Conservation (phyloP, 306 rosid genomes). For the Quercus parvula region DNA sequence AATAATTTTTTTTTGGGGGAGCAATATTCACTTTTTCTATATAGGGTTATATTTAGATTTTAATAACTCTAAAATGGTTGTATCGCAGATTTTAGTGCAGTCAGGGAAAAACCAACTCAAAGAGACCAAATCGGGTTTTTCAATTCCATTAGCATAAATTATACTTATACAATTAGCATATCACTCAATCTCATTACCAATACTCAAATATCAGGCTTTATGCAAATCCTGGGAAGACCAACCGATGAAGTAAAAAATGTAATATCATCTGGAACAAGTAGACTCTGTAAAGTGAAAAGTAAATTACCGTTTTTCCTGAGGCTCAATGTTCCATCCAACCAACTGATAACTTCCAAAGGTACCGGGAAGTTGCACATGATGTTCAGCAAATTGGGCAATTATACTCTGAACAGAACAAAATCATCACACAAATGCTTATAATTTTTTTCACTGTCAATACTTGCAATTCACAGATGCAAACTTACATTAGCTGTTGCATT, state of each 20-base stretch:
- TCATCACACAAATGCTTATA: constrained; percentile 29
- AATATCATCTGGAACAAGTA: not conserved
- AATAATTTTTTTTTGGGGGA: not conserved
- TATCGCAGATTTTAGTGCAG: too few relatives aligned
- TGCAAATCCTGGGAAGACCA: not conserved
- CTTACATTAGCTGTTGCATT: constrained; percentile 68
- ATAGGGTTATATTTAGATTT: not conserved
- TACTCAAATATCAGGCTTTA: not conserved
- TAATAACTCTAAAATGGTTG: not conserved
- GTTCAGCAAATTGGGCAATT: constrained; percentile 59
- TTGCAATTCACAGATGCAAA: constrained; percentile 15
- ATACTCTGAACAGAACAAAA: constrained; percentile 49
- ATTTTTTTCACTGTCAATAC: not conserved
- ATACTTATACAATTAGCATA: not conserved
- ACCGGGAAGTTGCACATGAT: constrained; percentile 65
- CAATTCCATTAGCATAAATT: not conserved
- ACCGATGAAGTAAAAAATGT: not conserved
- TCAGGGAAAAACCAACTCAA: not conserved
- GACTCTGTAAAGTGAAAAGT: not conserved
- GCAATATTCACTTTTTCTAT: not conserved
- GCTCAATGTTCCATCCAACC: constrained; percentile 61
- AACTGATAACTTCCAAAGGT: constrained; percentile 64
- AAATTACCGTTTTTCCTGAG: constrained; percentile 53
- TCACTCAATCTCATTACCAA: not conserved
- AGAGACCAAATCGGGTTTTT: not conserved